Conservation (phyloP, 106 monocot genomes). For the Phalaenopsis equestris region DNA sequence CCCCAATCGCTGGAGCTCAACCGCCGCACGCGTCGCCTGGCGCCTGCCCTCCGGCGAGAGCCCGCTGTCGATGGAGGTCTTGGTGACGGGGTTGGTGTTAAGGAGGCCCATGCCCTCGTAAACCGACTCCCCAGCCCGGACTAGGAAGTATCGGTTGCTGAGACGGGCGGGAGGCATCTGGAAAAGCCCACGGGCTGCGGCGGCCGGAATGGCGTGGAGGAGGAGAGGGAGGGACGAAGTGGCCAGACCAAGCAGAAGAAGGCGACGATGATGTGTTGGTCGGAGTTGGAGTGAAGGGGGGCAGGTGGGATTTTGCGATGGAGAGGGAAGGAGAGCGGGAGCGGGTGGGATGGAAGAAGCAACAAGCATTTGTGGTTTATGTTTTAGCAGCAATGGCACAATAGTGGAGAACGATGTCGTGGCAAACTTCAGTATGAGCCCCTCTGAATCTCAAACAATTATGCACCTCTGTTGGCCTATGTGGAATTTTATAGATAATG, state of each 20-base stretch:
- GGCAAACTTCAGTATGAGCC: no score
- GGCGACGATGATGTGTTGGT: not conserved
- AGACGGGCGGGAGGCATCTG: constrained; percentile 40
- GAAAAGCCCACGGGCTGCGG: constrained; percentile 39
- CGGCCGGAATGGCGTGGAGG: constrained; percentile 3
- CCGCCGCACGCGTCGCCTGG: constrained; percentile 50
- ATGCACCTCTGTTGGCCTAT: no score
- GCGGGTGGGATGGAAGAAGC: not conserved
- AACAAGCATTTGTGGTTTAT: not conserved
- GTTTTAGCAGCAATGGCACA: no score
- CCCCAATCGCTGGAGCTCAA: constrained; percentile 49
- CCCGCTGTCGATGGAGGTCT: constrained; percentile 87
- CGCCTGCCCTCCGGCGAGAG: constrained; percentile 50
- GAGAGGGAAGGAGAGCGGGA: constrained; percentile 4
- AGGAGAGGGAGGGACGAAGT: constrained; percentile 6
- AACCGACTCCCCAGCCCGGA: constrained; percentile 81
- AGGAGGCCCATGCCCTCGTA: constrained; percentile 58
- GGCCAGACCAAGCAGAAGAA: constrained; percentile 12
- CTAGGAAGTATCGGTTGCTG: constrained; percentile 58
- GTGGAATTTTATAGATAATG: no score
- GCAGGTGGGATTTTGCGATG: not conserved
- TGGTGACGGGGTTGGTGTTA: constrained; percentile 74
- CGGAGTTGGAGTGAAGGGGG: constrained; percentile 1
- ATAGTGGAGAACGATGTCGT: no score
- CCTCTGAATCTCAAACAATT: no score